These are phyloP conservation scores for Rhizomucor pusillus DNA, from an alignment of 371 early-diverging fungal species.

Conservation along the genomic window DNA sequence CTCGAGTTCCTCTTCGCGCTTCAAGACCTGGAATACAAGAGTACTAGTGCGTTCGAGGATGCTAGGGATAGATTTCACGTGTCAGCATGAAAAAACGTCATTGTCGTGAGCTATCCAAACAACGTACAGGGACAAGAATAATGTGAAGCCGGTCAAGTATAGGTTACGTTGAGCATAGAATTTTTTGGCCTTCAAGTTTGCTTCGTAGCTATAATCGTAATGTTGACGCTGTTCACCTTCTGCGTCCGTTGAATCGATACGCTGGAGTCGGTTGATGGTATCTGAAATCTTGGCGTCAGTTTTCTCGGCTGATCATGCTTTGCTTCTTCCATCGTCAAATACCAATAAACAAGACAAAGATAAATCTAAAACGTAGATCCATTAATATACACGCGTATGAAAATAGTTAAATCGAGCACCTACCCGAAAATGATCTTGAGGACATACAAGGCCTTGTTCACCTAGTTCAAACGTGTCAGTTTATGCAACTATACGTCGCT, in stretches of 20 bases:
- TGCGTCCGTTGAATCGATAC: slow-evolving; percentile 40
- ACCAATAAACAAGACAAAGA: slow-evolving; percentile 66
- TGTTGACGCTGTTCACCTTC: slow-evolving; percentile 30
- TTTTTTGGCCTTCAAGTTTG: slow-evolving; percentile 64
- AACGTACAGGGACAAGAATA: slow-evolving; percentile 77
- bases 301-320: background rate
- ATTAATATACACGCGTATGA: no score
- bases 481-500: background rate
- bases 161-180: slow-evolving; percentile 92
- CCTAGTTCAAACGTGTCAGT: slow-evolving; percentile 20
- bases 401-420: no score
- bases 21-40: slow-evolving; percentile 67
- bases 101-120: background rate
- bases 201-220: slow-evolving; percentile 53
- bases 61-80: slow-evolving; percentile 13
- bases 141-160: slow-evolving; percentile 84
- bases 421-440: slow-evolving; percentile 66
- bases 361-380: slow-evolving; percentile 50
- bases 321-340: slow-evolving; percentile 8
- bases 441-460: slow-evolving; percentile 44
- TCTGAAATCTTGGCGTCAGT: slow-evolving; percentile 31
- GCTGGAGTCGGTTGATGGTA: slow-evolving; percentile 67
- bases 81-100: background rate
- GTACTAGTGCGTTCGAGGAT: slow-evolving; percentile 77
- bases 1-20: slow-evolving; percentile 68